Evolutionary conservation across 2,329 filamentous ascomycete species (phyloP).

Genomic region (Hymenoscyphus fraxineus): DNA sequence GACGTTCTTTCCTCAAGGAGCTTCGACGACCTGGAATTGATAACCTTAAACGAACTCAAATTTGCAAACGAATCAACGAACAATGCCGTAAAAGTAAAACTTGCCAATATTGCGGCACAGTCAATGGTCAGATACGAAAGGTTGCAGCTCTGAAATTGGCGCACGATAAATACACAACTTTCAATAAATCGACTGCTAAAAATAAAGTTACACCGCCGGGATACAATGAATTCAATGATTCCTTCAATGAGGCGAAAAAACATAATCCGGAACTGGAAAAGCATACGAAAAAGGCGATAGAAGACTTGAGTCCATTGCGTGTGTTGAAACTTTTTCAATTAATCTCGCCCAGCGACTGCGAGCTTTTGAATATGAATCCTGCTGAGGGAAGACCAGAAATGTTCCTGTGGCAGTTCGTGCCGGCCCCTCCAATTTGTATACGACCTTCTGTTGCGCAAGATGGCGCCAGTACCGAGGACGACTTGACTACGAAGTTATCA

Average conservation of each 20-base stretch:
- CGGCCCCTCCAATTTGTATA: constrained; percentile 90
- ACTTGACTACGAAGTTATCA: constrained; percentile 92
- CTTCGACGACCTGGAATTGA: constrained; percentile 79
- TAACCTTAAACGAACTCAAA: constrained; percentile 76
- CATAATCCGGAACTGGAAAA: constrained; percentile 82
- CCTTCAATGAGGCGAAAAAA: constrained; percentile 75
- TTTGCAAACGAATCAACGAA: constrained; percentile 84
- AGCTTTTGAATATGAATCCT: constrained; percentile 84
- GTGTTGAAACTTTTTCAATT: constrained; percentile 89
- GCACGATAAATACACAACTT: constrained; percentile 87
- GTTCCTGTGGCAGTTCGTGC: constrained; percentile 96
- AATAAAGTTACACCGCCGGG: constrained; percentile 79
- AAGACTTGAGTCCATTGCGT: constrained; percentile 86
- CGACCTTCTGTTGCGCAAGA: constrained; percentile 92
- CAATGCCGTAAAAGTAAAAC: constrained; percentile 82
- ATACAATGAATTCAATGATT: constrained; percentile 81
- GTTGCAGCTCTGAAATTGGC: constrained; percentile 87
- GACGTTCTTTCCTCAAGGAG: constrained; percentile 72
- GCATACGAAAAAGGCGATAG: constrained; percentile 85
- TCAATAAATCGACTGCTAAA: constrained; percentile 80
- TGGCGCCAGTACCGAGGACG: constrained; percentile 89
- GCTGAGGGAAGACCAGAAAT: constrained; percentile 87
- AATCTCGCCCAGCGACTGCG: constrained; percentile 80
- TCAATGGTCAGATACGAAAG: constrained; percentile 92
- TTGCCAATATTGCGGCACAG: constrained; percentile 74